Evolutionary conservation across 768 basidiomycete genomes (phyloP), one percentile per base, ranked within the genome.

Genomic region (Amanita subjunquillea): DNA sequence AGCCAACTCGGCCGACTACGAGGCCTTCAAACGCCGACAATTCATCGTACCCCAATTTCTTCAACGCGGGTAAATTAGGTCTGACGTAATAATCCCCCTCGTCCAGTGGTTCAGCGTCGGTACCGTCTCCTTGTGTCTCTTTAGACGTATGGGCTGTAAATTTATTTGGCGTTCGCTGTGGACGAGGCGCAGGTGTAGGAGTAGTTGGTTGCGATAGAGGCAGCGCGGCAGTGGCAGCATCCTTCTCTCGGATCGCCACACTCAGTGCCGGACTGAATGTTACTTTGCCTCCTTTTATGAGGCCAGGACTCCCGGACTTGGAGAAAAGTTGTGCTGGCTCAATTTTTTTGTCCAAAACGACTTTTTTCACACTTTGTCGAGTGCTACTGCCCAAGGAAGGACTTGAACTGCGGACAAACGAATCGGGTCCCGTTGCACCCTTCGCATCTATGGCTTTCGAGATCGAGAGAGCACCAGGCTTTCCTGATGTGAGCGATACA

Each of bases 11-110:
- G 7, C 93, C 92, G 41, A 96, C 91, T 20, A 85, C 75, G 59
- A 99, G 81, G 57, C 82, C 82, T 53, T 78, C 70, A 61, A 93
- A 83, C 15, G 82, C 69, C 6, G 80, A 79, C 23, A 98, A 71
- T 51, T 91, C 81, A 57, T 84, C 79, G 61, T 85, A 82, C 17
- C 87, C 79, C 23, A 78, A 72, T 53, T 80, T 78, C 61, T 83
- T 81, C 56, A 98, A 79, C 30, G 76, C 77, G 32, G 77, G 70
- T 54, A 97, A 68, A 50, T 83, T 79, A 10, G 96, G 96, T 57
- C 83, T 83, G 53, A 87, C 81, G 78, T 83, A 97, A 69, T 98
- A 99, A 55, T 96, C 91, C 39, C 94, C 96, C 56, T 92, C 82
- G 55, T 83, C 78, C 13, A 80, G 75, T 48, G 78, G 73, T 15